Evolutionary conservation across 176 grass and related monocot species (phyloP).

Genomic region (Oryza glaberrima): DNA sequence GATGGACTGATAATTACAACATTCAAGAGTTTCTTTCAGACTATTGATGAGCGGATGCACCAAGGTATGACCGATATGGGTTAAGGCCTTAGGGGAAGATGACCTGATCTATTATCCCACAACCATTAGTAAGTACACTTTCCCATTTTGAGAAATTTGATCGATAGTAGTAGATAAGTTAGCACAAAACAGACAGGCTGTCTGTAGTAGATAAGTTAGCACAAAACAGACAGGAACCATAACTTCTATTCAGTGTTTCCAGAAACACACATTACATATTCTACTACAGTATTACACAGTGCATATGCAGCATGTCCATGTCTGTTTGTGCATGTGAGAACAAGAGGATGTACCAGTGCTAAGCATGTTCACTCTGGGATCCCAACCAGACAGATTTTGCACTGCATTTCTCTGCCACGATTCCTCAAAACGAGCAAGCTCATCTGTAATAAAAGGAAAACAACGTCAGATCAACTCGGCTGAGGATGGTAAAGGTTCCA

Average conservation of each 20-base stretch:
- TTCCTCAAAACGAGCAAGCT: slow-evolving; percentile 63
- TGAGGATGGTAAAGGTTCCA: not conserved
- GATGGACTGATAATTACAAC: not conserved
- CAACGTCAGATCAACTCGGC: slow-evolving; percentile 7
- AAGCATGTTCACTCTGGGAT: slow-evolving; percentile 45
- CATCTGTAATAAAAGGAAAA: slow-evolving; percentile 45
- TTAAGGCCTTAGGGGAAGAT: not conserved
- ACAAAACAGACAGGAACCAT: not conserved
- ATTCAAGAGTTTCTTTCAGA: not conserved
- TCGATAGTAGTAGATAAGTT: not conserved
- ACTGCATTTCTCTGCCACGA: slow-evolving; percentile 65
- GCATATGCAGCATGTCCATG: not conserved
- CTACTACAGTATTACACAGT: not conserved
- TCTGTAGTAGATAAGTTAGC: not conserved
- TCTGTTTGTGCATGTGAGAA: not conserved
- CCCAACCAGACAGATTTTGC: slow-evolving; percentile 48
- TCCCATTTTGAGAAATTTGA: not conserved
- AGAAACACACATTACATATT: not conserved
- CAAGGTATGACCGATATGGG: not conserved
- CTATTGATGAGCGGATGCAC: not conserved
- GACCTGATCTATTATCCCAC: not conserved
- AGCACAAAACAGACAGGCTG: not conserved
- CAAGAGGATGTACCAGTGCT: slow-evolving; percentile 26
- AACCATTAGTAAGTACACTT: not conserved
- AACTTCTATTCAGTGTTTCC: not conserved